Conservation (phyloP, 169 alveolate species). For the Plasmodium blacklocki region DNA sequence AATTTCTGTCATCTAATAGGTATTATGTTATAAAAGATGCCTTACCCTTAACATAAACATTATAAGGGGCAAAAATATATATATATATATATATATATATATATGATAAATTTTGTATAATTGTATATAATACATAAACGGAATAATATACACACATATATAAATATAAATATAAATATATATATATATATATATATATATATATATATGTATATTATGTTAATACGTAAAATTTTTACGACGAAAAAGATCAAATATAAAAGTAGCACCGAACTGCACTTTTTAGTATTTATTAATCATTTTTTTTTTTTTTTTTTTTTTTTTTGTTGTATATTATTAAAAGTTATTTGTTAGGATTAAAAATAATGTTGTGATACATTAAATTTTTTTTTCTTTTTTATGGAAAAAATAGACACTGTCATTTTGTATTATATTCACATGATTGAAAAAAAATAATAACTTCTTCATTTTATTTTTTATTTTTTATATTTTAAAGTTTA, state of each 20-base stretch:
- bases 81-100: no score
- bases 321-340: no score
- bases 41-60: conserved; percentile 44
- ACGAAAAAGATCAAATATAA: no score
- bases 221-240: no score
- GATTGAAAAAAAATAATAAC: background rate
- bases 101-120: background rate
- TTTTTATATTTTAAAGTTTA: conserved; percentile 30
- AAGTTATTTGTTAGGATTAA: no score
- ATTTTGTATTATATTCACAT: background rate
- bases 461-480: conserved; percentile 1
- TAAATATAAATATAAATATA: background rate
- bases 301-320: no score
- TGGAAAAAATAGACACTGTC: background rate
- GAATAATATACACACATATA: background rate
- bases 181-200: background rate
- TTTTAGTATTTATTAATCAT: no score
- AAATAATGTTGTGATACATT: no score
- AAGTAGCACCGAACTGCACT: no score
- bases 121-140: background rate
- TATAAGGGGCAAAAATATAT: background rate
- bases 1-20: conserved; percentile 30
- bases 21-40: conserved; percentile 60
- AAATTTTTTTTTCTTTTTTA: background rate
- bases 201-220: background rate